Conservation (phyloP, 2,329 filamentous ascomycete genomes). For the Cladophialophora immunda region DNA sequence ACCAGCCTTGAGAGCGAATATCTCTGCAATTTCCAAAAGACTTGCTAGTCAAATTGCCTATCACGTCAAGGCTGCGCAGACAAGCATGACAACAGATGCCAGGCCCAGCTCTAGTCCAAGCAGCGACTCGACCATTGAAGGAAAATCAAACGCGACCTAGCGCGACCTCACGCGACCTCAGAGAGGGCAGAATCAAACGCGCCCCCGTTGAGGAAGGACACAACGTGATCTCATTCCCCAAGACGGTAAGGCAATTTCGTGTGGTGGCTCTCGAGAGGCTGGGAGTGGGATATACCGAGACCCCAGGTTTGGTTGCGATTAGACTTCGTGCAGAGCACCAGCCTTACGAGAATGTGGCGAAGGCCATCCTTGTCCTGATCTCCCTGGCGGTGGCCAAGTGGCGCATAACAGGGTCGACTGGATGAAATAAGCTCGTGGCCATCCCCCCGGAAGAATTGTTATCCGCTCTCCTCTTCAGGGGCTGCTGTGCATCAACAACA, state of each 20-base stretch:
- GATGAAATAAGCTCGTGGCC: too few relatives aligned
- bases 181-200: neutral
- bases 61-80: neutral
- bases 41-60: slow-evolving; percentile 1
- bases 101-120: neutral
- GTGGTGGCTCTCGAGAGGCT: neutral
- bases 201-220: neutral
- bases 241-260: neutral
- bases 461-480: too few relatives aligned
- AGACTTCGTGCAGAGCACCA: neutral
- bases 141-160: neutral
- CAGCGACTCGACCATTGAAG: neutral
- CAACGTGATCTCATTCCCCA: neutral
- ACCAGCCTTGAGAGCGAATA: neutral
- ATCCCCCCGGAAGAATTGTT: too few relatives aligned
- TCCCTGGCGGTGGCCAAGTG: neutral
- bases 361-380: neutral
- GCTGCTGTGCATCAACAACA: too few relatives aligned
- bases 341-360: too few relatives aligned
- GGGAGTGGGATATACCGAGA: neutral
- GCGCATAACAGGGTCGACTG: too few relatives aligned
- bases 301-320: neutral
- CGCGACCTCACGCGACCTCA: neutral
- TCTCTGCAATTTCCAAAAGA: neutral
- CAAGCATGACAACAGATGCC: neutral